Base-by-base conservation (phyloP, 2,329 filamentous ascomycete species). In the Rhinocladiella similis region DNA sequence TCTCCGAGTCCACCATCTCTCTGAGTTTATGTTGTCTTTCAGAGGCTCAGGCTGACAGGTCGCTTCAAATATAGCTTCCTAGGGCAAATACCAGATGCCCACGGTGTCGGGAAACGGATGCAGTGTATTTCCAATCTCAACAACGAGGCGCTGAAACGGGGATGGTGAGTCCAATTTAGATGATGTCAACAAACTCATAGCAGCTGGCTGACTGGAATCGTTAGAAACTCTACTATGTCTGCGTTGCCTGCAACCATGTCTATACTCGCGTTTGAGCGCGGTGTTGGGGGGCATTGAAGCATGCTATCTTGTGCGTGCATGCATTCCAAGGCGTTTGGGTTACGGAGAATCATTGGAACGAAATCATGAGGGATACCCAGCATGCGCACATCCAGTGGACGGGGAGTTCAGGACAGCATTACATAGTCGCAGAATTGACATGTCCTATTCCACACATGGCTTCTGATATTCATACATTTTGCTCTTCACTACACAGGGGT, bases 81-180 rank as follows among this genome's bases (percentile, higher is more conserved):
- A 88, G 92, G 68, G 87, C 91, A 67, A 90, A 91, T 72, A 91
- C 89, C 76, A 82, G 83, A 59, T 99, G 94, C 77, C 91, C 91
- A 50, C 83, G 80, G 66, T 99, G 95, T 80, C 82, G 83, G 64
- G 89, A 94, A 73, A 85, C 86, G 66, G 92, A 97, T 76, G 91
- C 92, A 45, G 95, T 99, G 58, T 99, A 96, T 78, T 99, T 99
- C 80, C 94, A 99, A 78, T 97, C 92, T 60, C 94, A 99, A 73
- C 92, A 97, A 79, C 89, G 94, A 75, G 96, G 89, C 66, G 90
- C 91, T 47, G 92, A 97, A 75, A 99, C 94, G 43, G 94, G 94
- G 78, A 99, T 99, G 94, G 94, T 97, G 76, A 81, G 89, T 65
- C 12, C 13, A 20, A 41, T 41, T 7, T 3, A 5, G n/a, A 27